phyloP scores from a whole-genome alignment of 2,329 filamentous ascomycete genomes.

The Corinectria fuckeliana region DNA sequence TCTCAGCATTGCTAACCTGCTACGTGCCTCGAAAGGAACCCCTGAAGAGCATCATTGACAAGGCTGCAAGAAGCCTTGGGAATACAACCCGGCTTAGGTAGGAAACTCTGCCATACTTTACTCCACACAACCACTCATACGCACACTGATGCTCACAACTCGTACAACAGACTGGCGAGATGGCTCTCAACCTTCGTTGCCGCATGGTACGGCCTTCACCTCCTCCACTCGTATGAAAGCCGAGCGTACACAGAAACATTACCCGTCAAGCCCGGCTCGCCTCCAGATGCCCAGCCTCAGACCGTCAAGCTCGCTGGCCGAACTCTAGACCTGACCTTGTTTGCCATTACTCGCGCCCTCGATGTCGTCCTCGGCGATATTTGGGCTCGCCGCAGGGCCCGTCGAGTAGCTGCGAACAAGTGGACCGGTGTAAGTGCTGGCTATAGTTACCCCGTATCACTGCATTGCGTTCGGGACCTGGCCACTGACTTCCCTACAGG shows the following conservation, averaged over 20 bases:
- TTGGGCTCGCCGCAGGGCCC: constrained; percentile 61
- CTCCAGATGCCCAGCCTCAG: constrained; percentile 36
- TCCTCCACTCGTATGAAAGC: constrained; percentile 63
- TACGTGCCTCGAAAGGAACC: constrained; percentile 36
- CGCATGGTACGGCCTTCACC: constrained; percentile 61
- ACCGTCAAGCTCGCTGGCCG: constrained; percentile 63
- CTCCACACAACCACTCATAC: background rate
- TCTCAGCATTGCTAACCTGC: constrained; percentile 19
- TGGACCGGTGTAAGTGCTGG: constrained; percentile 54
- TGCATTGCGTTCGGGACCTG: background rate
- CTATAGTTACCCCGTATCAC: background rate
- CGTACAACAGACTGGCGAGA: constrained; percentile 55
- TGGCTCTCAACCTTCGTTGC: constrained; percentile 66
- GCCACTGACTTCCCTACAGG: constrained; percentile 33
- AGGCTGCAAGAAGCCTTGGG: constrained; percentile 32
- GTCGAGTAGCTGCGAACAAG: constrained; percentile 51
- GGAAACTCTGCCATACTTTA: constrained; percentile 1
- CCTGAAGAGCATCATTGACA: constrained; percentile 39
- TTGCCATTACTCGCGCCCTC: constrained; percentile 73
- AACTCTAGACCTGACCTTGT: constrained; percentile 84
- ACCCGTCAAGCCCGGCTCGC: constrained; percentile 38
- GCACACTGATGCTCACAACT: constrained; percentile 26
- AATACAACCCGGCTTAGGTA: constrained; percentile 39
- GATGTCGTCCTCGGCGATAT: constrained; percentile 72
- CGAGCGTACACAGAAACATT: constrained; percentile 50